Conservation (phyloP, 2,329 filamentous ascomycete genomes). For the Celoporthe dispersa region DNA sequence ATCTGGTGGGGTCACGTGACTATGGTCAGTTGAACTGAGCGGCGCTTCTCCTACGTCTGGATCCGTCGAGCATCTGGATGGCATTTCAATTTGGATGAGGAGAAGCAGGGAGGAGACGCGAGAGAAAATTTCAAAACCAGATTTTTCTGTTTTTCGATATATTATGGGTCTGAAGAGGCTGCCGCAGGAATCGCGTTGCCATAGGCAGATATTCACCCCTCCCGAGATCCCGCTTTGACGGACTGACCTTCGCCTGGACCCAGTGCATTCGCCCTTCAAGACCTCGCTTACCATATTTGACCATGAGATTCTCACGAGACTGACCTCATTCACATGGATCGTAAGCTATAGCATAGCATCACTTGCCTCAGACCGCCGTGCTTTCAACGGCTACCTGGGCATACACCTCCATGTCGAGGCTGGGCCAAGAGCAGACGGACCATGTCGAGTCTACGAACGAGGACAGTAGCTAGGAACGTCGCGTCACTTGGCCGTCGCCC, state of each 20-base stretch:
- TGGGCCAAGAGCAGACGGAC: not conserved
- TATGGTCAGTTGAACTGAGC: not conserved
- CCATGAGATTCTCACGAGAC: not conserved
- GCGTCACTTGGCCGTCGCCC: not conserved
- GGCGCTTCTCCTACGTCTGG: not conserved
- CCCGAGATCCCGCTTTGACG: not conserved
- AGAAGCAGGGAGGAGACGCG: not conserved
- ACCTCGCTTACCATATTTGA: not conserved
- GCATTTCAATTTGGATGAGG: not conserved
- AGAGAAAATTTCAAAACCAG: not conserved
- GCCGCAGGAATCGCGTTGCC: not conserved
- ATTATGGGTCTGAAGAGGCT: too few relatives aligned
- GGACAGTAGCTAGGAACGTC: not conserved
- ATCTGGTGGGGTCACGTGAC: slow-evolving; percentile 14
- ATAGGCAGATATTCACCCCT: not conserved
- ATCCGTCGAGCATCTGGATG: not conserved
- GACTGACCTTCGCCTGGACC: not conserved
- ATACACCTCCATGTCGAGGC: not conserved
- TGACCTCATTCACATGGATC: not conserved
- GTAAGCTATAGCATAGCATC: not conserved
- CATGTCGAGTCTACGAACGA: not conserved
- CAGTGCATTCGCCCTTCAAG: not conserved
- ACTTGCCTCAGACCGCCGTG: not conserved
- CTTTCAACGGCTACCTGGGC: not conserved
- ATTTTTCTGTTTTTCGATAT: not conserved